Percentiles rank a stretch among this genome's conserved stretches.
Conservation (phyloP, 2,329 filamentous ascomycete species). For the Zymoseptoria brevis region DNA sequence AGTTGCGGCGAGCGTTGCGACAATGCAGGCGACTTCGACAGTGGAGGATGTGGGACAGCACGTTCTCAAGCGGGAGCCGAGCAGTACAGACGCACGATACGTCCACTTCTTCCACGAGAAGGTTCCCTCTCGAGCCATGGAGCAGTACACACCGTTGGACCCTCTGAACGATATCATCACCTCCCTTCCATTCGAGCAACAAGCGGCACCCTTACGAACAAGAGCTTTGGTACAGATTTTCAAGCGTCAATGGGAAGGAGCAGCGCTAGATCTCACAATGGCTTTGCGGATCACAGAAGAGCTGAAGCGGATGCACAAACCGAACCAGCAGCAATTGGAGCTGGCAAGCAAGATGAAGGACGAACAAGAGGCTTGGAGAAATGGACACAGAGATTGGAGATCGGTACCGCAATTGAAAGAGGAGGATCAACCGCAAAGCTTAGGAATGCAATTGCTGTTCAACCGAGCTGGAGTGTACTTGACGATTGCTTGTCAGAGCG, state of each 20-base stretch:
- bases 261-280: constrained; percentile 60
- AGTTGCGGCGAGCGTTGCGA: constrained; percentile 72
- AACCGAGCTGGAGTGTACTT: constrained; percentile 67
- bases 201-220: constrained; percentile 62
- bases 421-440: constrained; percentile 63
- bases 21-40: constrained; percentile 71
- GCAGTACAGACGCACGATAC: constrained; percentile 67
- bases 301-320: constrained; percentile 36
- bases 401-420: constrained; percentile 48
- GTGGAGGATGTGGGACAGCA: constrained; percentile 67
- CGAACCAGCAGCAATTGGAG: constrained; percentile 45
- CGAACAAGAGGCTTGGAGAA: constrained; percentile 30
- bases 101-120: constrained; percentile 93
- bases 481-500: constrained; percentile 59
- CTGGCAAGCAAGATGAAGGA: constrained; percentile 39
- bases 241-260: constrained; percentile 64
- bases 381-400: constrained; percentile 39
- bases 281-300: constrained; percentile 52
- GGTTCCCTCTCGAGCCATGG: constrained; percentile 67
- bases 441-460: constrained; percentile 68
- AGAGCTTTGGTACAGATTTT: constrained; percentile 67
- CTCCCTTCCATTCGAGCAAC: constrained; percentile 54
- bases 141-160: constrained; percentile 60
- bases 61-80: constrained; percentile 62
- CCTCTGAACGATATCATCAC: constrained; percentile 61